Percentiles rank a stretch among this genome's conserved stretches.
These are phyloP conservation scores for Penicillium digitatum DNA, from an alignment of 2,329 filamentous ascomycete species.

Conservation along the genomic window DNA sequence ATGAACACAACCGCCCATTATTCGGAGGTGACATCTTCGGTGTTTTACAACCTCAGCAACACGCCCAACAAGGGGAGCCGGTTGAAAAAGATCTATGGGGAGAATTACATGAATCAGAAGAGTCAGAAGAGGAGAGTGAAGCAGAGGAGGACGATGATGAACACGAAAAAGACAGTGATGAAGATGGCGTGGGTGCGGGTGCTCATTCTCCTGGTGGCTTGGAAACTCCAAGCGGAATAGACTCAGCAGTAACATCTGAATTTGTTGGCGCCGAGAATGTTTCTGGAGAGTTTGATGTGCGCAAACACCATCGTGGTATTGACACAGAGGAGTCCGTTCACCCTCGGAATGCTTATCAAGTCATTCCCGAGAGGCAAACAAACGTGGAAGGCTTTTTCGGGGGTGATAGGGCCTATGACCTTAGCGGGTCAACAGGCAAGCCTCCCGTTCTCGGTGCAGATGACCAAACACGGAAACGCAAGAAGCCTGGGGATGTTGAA, in stretches of 20 bases:
- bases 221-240: slow-evolving; percentile 76
- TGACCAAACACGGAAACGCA: slow-evolving; percentile 73
- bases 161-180: slow-evolving; percentile 45
- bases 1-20: slow-evolving; percentile 85
- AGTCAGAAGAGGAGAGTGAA: slow-evolving; percentile 64
- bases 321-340: slow-evolving; percentile 77
- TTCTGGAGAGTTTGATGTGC: slow-evolving; percentile 82
- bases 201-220: slow-evolving; percentile 71
- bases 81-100: slow-evolving; percentile 90
- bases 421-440: slow-evolving; percentile 58
- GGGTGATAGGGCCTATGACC: slow-evolving; percentile 87
- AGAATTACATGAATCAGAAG: slow-evolving; percentile 76
- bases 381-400: slow-evolving; percentile 92
- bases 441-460: slow-evolving; percentile 76
- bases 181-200: slow-evolving; percentile 60
- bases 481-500: slow-evolving; percentile 95
- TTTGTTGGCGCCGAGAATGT: slow-evolving; percentile 71
- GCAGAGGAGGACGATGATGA: slow-evolving; percentile 62
- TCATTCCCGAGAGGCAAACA: slow-evolving; percentile 83
- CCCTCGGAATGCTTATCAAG: slow-evolving; percentile 78
- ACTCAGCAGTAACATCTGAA: slow-evolving; percentile 76
- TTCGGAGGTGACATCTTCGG: slow-evolving; percentile 96
- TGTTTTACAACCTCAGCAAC: slow-evolving; percentile 60
- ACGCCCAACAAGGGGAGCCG: slow-evolving; percentile 65
- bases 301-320: slow-evolving; percentile 78